phyloP scores from a whole-genome alignment of 768 basidiomycete genomes.

The Naganishia vaughanmartiniae region DNA sequence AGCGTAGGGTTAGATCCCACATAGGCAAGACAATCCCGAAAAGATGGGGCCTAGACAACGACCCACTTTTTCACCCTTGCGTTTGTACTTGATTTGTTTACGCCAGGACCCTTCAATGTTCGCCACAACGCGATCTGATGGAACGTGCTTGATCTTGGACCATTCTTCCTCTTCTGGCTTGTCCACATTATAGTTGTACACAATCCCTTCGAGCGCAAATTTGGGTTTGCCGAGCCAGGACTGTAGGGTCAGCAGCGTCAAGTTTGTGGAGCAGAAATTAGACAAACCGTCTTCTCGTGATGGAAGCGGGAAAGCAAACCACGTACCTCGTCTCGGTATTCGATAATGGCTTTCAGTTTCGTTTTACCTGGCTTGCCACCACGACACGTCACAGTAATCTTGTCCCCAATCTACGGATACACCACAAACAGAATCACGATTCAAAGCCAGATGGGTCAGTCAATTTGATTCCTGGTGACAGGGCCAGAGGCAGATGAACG shows the following conservation, averaged over 20 bases:
- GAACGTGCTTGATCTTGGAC: slow-evolving; percentile 76
- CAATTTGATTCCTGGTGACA: slow-evolving; percentile 55
- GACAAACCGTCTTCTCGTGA: slow-evolving; percentile 17
- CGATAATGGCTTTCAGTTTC: slow-evolving; percentile 73
- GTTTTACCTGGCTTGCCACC: slow-evolving; percentile 61
- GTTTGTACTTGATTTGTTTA: slow-evolving; percentile 73
- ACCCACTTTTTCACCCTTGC: slow-evolving; percentile 53
- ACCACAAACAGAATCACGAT: not conserved
- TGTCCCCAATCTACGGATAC: slow-evolving; percentile 37
- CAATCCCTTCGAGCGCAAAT: slow-evolving; percentile 80
- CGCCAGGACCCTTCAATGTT: slow-evolving; percentile 87
- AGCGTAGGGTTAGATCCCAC: too few relatives aligned
- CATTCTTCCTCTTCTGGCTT: slow-evolving; percentile 54
- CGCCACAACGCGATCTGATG: slow-evolving; percentile 70
- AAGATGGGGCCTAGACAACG: not conserved
- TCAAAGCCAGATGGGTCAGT: not conserved
- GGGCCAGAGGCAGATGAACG: too few relatives aligned
- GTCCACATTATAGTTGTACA: slow-evolving; percentile 73
- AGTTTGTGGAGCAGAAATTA: slow-evolving; percentile 27
- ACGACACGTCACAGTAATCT: slow-evolving; percentile 65
- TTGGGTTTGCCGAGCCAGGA: slow-evolving; percentile 88
- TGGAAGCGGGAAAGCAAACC: slow-evolving; percentile 31
- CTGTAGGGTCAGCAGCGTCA: slow-evolving; percentile 51
- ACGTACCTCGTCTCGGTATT: slow-evolving; percentile 92
- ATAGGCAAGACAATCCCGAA: not conserved